Conservation (phyloP, 2,329 filamentous ascomycete species). For the Diplodia intermedia region DNA sequence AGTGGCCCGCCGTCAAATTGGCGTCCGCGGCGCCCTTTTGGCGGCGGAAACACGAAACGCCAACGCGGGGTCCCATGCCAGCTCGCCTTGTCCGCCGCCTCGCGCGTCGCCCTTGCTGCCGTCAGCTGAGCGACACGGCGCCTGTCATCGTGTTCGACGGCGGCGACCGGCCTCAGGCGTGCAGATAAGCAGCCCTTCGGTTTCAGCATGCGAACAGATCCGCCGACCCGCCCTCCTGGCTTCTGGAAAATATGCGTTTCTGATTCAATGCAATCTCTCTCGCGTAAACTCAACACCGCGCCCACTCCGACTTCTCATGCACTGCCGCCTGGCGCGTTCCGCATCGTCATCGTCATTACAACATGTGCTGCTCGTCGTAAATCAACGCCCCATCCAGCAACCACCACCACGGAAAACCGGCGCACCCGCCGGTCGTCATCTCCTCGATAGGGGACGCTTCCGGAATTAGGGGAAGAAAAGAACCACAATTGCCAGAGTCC, state of each 20-base stretch:
- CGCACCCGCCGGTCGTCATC: constrained; percentile 19
- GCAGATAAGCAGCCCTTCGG: constrained; percentile 25
- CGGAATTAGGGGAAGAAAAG: constrained; percentile 24
- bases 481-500: constrained; percentile 6
- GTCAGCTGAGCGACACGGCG: constrained; percentile 13
- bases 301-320: constrained; percentile 4
- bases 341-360: constrained; percentile 10
- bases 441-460: constrained; percentile 22
- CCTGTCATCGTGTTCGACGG: background rate
- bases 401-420: background rate
- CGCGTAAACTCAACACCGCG: constrained; percentile 11
- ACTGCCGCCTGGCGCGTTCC: background rate
- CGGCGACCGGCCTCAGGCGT: background rate
- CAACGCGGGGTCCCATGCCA: constrained; percentile 3
- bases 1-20: constrained; percentile 13
- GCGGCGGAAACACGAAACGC: constrained; percentile 24
- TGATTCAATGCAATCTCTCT: background rate
- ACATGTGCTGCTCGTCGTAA: background rate
- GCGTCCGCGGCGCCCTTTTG: background rate
- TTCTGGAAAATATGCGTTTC: constrained; percentile 27
- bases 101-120: background rate
- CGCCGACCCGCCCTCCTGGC: constrained; percentile 12
- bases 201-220: constrained; percentile 22
- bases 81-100: constrained; percentile 11
- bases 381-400: constrained; percentile 10